Evolutionary conservation across 2,329 filamentous ascomycete genomes (phyloP).

Genomic region (Monosporascus sp.): DNA sequence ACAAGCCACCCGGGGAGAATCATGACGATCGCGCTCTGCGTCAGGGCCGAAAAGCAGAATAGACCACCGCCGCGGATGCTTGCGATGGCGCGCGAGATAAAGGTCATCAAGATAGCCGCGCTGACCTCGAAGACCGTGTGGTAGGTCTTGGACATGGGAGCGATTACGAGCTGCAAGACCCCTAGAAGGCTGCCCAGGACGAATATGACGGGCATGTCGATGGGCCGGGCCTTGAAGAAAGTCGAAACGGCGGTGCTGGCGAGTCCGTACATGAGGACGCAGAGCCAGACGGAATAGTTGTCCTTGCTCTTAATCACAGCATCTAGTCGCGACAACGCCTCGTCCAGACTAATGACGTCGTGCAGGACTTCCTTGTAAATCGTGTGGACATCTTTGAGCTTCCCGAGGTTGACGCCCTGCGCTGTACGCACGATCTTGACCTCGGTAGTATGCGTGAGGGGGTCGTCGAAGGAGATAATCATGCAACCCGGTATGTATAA

Average conservation of each 20-base stretch:
- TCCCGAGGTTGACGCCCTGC: constrained; percentile 56
- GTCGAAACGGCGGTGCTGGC: constrained; percentile 68
- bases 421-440: constrained; percentile 56
- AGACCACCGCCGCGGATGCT: constrained; percentile 46
- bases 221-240: constrained; percentile 65
- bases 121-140: constrained; percentile 61
- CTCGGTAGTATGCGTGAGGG: constrained; percentile 58
- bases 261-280: constrained; percentile 64
- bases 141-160: constrained; percentile 63
- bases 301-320: constrained; percentile 47
- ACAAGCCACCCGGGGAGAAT: constrained; percentile 62
- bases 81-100: constrained; percentile 57
- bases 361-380: constrained; percentile 63
- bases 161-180: constrained; percentile 62
- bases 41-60: constrained; percentile 62
- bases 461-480: constrained; percentile 86
- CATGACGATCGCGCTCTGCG: constrained; percentile 60
- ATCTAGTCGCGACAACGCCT: constrained; percentile 48
- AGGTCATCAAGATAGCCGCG: constrained; percentile 56
- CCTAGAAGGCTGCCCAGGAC: constrained; percentile 65
- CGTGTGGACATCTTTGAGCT: constrained; percentile 54
- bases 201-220: constrained; percentile 70
- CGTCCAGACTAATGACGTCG: constrained; percentile 52
- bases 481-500: constrained; percentile 88
- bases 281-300: constrained; percentile 46